A percentile compares a stretch with the other conserved stretches of the same genome.
Conservation (phyloP, 208 protist genomes). For the Acanthamoeba divionensis region DNA sequence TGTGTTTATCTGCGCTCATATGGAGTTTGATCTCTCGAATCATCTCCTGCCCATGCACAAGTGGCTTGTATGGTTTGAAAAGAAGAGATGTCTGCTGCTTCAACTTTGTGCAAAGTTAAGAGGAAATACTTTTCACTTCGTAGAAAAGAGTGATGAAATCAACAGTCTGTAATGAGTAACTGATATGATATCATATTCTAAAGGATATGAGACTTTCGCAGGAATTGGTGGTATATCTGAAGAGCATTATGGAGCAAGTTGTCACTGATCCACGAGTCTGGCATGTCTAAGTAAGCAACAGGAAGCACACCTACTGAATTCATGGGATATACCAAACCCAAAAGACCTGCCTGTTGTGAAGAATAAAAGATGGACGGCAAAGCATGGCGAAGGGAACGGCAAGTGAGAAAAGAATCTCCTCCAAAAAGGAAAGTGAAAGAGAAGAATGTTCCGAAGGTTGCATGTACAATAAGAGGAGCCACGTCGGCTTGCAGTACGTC, state of each 20-base stretch:
- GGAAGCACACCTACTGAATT: conserved; percentile 73
- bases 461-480: conserved; percentile 70
- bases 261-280: background rate
- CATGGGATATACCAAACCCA: conserved; percentile 67
- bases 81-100: conserved; percentile 42
- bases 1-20: background rate
- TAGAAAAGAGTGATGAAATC: too few species aligned
- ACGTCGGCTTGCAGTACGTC: conserved; percentile 77
- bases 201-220: conserved; percentile 15
- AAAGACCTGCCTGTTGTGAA: conserved; percentile 22
- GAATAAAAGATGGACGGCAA: too few species aligned
- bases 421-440: too few species aligned
- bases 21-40: background rate
- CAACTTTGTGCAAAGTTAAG: too few species aligned
- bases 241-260: conserved; percentile 60
- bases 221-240: conserved; percentile 66
- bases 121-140: too few species aligned
- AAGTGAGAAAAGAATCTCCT: too few species aligned
- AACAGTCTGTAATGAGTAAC: too few species aligned
- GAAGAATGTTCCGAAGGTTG: background rate
- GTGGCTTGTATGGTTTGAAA: conserved; percentile 47
- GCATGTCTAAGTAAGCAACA: conserved; percentile 24
- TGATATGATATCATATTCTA: too few species aligned
- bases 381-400: too few species aligned
- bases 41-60: background rate